phyloP scores from a whole-genome alignment of 2,329 filamentous ascomycete genomes.

The Aspergillus bombycis region DNA sequence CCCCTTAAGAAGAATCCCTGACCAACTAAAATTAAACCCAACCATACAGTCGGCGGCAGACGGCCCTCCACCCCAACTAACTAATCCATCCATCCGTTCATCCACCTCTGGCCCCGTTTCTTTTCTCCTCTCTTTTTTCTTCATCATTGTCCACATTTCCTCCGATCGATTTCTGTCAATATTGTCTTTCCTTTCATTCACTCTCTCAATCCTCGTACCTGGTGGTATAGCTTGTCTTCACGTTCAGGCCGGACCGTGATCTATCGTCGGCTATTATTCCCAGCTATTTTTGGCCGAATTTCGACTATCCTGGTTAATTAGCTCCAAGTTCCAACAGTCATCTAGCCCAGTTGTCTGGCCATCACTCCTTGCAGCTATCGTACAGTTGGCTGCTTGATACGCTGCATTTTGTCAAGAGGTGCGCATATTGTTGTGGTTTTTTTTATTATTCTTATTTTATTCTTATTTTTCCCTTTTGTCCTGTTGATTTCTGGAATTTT shows the following conservation, averaged over 20 bases:
- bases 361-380: slow-evolving; percentile 26
- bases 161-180: slow-evolving; percentile 3
- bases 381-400: slow-evolving; percentile 21
- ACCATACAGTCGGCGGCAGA: slow-evolving; percentile 8
- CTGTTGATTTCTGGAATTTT: background rate
- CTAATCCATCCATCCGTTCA: slow-evolving; percentile 11
- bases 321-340: background rate
- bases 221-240: background rate
- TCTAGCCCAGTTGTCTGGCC: slow-evolving; percentile 9
- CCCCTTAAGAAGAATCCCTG: slow-evolving; percentile 20
- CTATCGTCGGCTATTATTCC: slow-evolving; percentile 8
- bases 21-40: slow-evolving; percentile 19
- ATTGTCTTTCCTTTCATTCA: slow-evolving; percentile 11
- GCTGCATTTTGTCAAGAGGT: slow-evolving; percentile 21
- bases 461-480: background rate
- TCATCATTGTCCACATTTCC: background rate
- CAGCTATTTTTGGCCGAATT: slow-evolving; percentile 5
- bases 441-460: slow-evolving; percentile 5
- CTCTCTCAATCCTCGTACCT: slow-evolving; percentile 2
- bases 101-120: slow-evolving; percentile 6
- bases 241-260: slow-evolving; percentile 5
- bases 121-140: slow-evolving; percentile 4
- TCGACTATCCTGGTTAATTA: slow-evolving; percentile 4
- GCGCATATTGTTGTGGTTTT: slow-evolving; percentile 11
- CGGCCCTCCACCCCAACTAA: background rate